A percentile compares a stretch with the other conserved stretches of the same genome.
Conservation (phyloP, 1,284 basidiomycete genomes). For the Ceratobasidium papillatum region DNA sequence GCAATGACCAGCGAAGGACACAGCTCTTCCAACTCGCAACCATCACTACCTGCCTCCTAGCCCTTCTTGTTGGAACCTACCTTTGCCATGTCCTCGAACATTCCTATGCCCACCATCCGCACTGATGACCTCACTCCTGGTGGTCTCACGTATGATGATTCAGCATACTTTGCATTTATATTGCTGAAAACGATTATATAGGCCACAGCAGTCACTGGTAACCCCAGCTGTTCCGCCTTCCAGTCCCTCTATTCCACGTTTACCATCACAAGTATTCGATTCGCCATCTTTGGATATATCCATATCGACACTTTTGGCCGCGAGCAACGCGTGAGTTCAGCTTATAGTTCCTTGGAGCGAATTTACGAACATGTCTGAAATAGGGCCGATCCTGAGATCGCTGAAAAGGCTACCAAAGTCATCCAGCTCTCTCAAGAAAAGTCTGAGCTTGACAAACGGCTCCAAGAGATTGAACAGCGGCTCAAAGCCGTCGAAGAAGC, state of each 20-base stretch:
- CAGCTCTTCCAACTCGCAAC: conserved; percentile 10
- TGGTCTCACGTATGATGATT: conserved; percentile 5
- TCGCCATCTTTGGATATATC: conserved; percentile 34
- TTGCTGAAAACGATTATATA: conserved; percentile 27
- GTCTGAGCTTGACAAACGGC: conserved; percentile 13
- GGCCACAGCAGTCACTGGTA: conserved; percentile 6
- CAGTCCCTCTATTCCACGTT: conserved; percentile 38
- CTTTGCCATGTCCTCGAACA: conserved; percentile 6
- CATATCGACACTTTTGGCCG: conserved; percentile 20
- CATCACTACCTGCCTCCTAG: conserved; percentile 19
- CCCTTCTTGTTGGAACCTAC: not conserved
- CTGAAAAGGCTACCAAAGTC: conserved; percentile 22
- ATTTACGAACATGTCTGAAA: conserved; percentile 22
- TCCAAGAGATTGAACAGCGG: conserved; percentile 23
- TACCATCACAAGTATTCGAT: conserved; percentile 33
- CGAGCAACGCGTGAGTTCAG: conserved; percentile 20
- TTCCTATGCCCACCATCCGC: conserved; percentile 26
- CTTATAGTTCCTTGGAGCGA: not conserved
- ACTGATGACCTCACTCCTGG: conserved; percentile 28
- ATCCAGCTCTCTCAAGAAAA: conserved; percentile 28
- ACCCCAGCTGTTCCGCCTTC: conserved; percentile 36
- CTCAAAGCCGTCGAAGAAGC: conserved; percentile 36
- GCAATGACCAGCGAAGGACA: conserved; percentile 4
- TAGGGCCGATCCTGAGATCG: conserved; percentile 27
- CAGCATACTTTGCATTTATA: not conserved